Evolutionary conservation across 23 red algal species (phyloP), one percentile per base, ranked within the genome.

Genomic region (Pyropia yezoensis): DNA sequence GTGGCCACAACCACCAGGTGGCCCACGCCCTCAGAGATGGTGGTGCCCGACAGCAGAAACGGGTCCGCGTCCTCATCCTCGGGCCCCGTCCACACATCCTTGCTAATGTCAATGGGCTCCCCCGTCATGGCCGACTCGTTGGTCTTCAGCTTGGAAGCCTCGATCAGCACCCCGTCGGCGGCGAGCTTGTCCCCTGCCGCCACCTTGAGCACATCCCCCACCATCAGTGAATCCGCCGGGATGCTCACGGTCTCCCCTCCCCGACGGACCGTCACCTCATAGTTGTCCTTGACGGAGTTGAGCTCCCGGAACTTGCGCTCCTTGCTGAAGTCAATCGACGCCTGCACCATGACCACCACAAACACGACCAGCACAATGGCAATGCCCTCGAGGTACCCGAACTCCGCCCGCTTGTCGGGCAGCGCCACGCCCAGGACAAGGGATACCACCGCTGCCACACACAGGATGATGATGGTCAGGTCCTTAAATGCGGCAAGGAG

Each of bases 111-210:
- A 25, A 87, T 77, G 21, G 69, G 60, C 54, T 95, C 90, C 14
- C 90, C 90, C 21, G 90, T 95, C 90, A 95, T 83, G 49, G 90
- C 76, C 24, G 80, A 82, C 63, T 95, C 90, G 63, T 95, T 86
- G 32, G 80, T 87, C 68, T 81, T 82, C 14, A 95, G 50, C 54
- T 62, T 66, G 14, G 73, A 76, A 12, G 69, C 81, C 21, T 87
- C 45, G 26, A 87, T 15, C 7, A 87, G 70, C 50, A 95, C 55
- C 12, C 64, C 90, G 66, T 95, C 90, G 21, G 90, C 90, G 16
- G 90, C 69, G 50, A 95, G 19, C 29, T 87, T 87, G 23, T 95
- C 90, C 32, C 90, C 90, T 1, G 90, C 81, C 45, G 73, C 14
- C 23, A 95, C 29, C 61, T 87, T 95, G n/a, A 95, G 58, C 11